Conservation (phyloP, 805 yeast genomes). For the Candida lessepsii region DNA sequence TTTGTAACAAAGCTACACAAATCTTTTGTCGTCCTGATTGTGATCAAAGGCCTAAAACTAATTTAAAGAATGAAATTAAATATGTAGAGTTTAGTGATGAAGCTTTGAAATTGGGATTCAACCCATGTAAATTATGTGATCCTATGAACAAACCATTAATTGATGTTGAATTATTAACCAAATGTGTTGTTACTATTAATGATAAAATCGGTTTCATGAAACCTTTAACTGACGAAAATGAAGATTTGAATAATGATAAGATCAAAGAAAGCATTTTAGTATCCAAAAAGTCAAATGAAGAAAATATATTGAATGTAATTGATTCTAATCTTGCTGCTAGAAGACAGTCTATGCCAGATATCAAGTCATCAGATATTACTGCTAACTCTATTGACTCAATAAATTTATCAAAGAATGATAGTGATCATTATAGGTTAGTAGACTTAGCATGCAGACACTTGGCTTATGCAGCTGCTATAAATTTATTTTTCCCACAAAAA, state of each 20-base stretch:
- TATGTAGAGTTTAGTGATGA: conserved; percentile 42
- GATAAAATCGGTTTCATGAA: conserved; percentile 55
- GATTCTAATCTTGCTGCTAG: conserved; percentile 16
- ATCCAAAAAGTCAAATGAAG: conserved; percentile 23
- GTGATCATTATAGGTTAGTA: conserved; percentile 66
- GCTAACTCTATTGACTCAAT: conserved; percentile 10
- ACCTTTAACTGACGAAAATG: conserved; percentile 48
- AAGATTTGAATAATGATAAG: conserved; percentile 33
- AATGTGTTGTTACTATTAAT: conserved; percentile 57
- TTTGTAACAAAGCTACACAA: conserved; percentile 43
- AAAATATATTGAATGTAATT: conserved; percentile 23
- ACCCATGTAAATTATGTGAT: conserved; percentile 55
- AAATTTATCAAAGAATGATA: conserved; percentile 53
- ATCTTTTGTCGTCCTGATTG: conserved; percentile 71
- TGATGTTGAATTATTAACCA: conserved; percentile 43
- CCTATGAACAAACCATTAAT: conserved; percentile 48
- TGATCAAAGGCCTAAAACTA: conserved; percentile 45
- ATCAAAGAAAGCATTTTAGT: conserved; percentile 38
- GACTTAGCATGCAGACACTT: conserved; percentile 81
- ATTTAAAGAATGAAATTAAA: conserved; percentile 43
- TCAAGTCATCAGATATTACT: conserved; percentile 8
- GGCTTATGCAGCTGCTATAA: conserved; percentile 70
- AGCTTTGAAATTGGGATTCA: conserved; percentile 46
- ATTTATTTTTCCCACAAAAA: conserved; percentile 27
- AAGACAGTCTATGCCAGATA: conserved; percentile 30